These are phyloP conservation scores for Ganoderma leucocontextum DNA, from an alignment of 1,284 basidiomycete genomes.

Conservation along the genomic window DNA sequence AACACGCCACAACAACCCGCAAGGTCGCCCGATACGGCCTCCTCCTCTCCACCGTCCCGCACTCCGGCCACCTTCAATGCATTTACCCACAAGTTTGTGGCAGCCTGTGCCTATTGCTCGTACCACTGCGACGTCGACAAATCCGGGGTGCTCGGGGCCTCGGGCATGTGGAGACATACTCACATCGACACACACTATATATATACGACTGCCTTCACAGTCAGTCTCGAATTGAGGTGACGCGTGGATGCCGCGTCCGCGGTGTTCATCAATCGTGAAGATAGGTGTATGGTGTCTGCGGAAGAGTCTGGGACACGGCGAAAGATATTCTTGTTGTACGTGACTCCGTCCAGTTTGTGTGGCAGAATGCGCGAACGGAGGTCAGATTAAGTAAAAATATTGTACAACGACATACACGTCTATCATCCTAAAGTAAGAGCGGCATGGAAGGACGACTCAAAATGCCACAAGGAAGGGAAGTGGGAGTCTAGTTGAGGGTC, in stretches of 20 bases:
- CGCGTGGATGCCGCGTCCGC: not conserved
- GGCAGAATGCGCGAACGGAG: not conserved
- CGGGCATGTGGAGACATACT: constrained; percentile 1
- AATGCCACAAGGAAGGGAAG: not conserved
- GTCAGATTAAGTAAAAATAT: constrained; percentile 20
- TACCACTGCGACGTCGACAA: not conserved
- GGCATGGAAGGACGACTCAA: not conserved
- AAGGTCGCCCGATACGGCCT: constrained; percentile 37
- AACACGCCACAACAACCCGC: constrained; percentile 44
- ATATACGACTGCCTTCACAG: not conserved
- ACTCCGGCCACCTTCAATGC: not conserved
- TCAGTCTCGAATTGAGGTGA: constrained; percentile 2
- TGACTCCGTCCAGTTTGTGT: not conserved
- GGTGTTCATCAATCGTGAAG: not conserved
- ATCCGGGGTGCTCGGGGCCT: not conserved
- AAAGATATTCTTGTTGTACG: not conserved
- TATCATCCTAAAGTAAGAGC: constrained; percentile 16
- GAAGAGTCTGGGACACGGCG: not conserved
- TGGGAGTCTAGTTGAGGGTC: constrained; percentile 60
- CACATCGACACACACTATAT: not conserved
- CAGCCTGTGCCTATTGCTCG: not conserved
- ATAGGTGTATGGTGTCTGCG: not conserved
- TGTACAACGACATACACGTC: constrained; percentile 30
- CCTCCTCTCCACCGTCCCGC: constrained; percentile 6
- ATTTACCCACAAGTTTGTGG: not conserved